Conservation (phyloP, 805 yeast species). For the Wickerhamiella dianesei region DNA sequence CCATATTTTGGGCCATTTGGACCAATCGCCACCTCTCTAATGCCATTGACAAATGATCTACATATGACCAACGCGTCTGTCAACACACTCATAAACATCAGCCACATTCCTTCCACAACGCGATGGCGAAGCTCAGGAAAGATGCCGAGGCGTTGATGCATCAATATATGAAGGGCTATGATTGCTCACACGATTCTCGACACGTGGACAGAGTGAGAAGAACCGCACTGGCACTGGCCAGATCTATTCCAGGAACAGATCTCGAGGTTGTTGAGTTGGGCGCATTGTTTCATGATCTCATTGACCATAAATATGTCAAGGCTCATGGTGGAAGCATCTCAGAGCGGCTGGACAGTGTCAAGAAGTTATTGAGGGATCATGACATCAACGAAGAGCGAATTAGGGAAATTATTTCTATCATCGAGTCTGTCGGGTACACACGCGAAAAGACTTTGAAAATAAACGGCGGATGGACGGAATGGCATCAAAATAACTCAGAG, state of each 20-base stretch:
- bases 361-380: slow-evolving; percentile 8
- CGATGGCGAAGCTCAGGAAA: neutral
- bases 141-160: slow-evolving; percentile 7
- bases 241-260: slow-evolving; percentile 12
- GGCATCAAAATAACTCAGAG: slow-evolving; percentile 24
- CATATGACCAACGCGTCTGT: neutral
- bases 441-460: slow-evolving; percentile 19
- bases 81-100: neutral
- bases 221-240: slow-evolving; percentile 20
- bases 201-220: slow-evolving; percentile 24
- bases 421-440: slow-evolving; percentile 20
- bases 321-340: slow-evolving; percentile 1
- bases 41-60: neutral
- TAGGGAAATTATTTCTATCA: slow-evolving; percentile 16
- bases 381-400: slow-evolving; percentile 12
- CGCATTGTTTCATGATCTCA: slow-evolving; percentile 25
- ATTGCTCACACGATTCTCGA: slow-evolving; percentile 24
- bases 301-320: slow-evolving; percentile 23
- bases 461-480: slow-evolving; percentile 19
- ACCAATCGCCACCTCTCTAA: neutral
- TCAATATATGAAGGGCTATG: slow-evolving; percentile 20
- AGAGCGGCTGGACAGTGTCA: slow-evolving; percentile 7
- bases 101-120: too few species aligned
- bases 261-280: slow-evolving; percentile 22
- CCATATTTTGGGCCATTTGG: too few species aligned